Base-by-base conservation (phyloP, 2,329 filamentous ascomycete species). In the Fusarium oxysporum region DNA sequence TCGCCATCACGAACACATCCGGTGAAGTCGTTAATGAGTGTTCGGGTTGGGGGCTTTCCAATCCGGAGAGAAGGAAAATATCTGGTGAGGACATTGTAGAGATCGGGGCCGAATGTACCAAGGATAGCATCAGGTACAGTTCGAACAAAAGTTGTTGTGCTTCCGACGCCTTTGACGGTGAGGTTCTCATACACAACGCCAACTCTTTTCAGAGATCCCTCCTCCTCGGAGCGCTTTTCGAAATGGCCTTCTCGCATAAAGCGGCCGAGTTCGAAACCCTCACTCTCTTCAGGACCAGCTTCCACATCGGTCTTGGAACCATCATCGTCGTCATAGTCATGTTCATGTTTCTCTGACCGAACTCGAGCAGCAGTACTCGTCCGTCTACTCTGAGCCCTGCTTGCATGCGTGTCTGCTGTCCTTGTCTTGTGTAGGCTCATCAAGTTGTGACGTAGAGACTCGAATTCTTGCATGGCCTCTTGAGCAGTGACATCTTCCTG, bases 81-180 rank as follows among this genome's bases (percentile, higher is more conserved):
- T 4, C 78, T 75, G 35, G 80, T 81, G 19, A 95, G 75, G 11
- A 93, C 82, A 28, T 85, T 87, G 79, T 93, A 96, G 3, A 96
- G 83, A 80, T 96, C 93, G 0, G 93, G 93, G 0, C 93, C 93
- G 79, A 96, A 96, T 0, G 93, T 95, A 28, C 92, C 92, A 8
- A 94, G 70, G 41, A 96, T 86, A 6, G 93, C 93, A 71, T 93
- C 88, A 1, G 93, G 93, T 0, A 96, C 82, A 0, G 92, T 94
- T 68, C 89, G 89, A 32, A 93, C 92, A 71, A 93, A 92, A 1
- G 89, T 89, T 1, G 92, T 86, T 1, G 89, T 91, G 17, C 89
- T 89, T 45, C 90, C 90, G 12, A 91, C 83, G 23, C 93, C 93
- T 79, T 92, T 91, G 33, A 96, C 93, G 0, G 90, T 94, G 55